Conservation (phyloP, 805 yeast species). For the Saccharomycopsis selenospora region DNA sequence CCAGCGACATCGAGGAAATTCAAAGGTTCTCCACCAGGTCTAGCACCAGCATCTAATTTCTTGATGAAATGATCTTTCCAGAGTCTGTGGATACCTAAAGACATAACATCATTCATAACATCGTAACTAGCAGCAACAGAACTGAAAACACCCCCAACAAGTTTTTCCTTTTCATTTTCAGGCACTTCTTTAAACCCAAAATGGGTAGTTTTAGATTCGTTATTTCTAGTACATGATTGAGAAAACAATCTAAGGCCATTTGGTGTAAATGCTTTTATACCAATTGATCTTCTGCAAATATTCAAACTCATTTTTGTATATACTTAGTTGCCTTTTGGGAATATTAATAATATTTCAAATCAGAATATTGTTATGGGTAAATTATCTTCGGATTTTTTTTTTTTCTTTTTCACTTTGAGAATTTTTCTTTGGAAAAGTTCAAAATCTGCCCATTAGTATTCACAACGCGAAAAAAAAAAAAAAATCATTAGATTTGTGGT, state of each 20-base stretch:
- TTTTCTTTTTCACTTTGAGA: too few relatives aligned
- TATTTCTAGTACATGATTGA: neutral
- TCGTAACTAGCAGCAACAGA: constrained; percentile 94
- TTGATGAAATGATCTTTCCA: constrained; percentile 92
- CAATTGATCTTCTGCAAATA: constrained; percentile 1
- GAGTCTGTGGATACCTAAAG: constrained; percentile 85
- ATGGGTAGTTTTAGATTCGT: constrained; percentile 58
- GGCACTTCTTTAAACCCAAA: constrained; percentile 86
- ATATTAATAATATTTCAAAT: too few relatives aligned
- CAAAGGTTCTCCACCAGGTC: constrained; percentile 81
- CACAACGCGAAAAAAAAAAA: too few relatives aligned
- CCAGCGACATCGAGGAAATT: constrained; percentile 95
- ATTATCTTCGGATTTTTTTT: too few relatives aligned
- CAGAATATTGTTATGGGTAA: too few relatives aligned
- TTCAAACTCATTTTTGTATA: constrained; percentile 21
- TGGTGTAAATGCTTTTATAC: neutral
- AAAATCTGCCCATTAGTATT: too few relatives aligned
- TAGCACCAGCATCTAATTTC: constrained; percentile 84
- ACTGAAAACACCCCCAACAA: constrained; percentile 83
- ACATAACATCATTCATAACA: constrained; percentile 97
- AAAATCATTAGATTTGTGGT: too few relatives aligned
- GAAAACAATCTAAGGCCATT: neutral
- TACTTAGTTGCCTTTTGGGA: too few relatives aligned
- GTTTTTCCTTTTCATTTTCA: constrained; percentile 68
- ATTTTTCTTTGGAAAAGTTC: too few relatives aligned